Conservation (phyloP, 225 moss, liverwort and hornwort genomes). For the Lunularia cruciata region DNA sequence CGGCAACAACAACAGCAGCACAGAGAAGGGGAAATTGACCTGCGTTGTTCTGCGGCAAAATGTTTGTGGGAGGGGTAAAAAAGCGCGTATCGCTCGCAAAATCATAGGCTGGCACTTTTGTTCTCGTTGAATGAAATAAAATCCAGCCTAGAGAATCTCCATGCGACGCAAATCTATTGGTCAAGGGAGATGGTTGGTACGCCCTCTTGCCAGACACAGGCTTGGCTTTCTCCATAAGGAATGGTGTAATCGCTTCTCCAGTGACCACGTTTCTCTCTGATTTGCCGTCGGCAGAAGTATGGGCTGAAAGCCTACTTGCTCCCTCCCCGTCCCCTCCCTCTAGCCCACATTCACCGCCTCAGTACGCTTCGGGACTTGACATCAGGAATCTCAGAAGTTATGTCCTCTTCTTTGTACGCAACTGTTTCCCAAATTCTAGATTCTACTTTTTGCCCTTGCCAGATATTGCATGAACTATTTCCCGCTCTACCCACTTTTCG, state of each 20-base stretch:
- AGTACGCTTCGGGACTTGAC: neutral
- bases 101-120: neutral
- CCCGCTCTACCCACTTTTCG: neutral
- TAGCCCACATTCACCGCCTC: conserved; percentile 8
- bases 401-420: conserved; percentile 1
- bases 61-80: neutral
- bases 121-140: conserved; percentile 6
- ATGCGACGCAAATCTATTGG: conserved; percentile 6
- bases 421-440: neutral
- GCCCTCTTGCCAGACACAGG: conserved; percentile 7
- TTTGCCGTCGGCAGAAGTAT: conserved; percentile 1
- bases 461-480: neutral
- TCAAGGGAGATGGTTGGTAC: neutral
- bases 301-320: neutral
- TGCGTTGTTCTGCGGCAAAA: no score
- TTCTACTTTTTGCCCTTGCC: neutral
- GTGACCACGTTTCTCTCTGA: conserved; percentile 1
- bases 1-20: no score
- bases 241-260: neutral
- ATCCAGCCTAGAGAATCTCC: neutral
- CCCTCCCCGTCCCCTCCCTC: neutral
- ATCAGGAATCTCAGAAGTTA: conserved; percentile 5
- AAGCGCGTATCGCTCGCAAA: conserved; percentile 5
- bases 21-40: no score
- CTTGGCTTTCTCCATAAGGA: conserved; percentile 10